Conservation (phyloP, 176 grass and related monocot species). For the Musa beccarii region DNA sequence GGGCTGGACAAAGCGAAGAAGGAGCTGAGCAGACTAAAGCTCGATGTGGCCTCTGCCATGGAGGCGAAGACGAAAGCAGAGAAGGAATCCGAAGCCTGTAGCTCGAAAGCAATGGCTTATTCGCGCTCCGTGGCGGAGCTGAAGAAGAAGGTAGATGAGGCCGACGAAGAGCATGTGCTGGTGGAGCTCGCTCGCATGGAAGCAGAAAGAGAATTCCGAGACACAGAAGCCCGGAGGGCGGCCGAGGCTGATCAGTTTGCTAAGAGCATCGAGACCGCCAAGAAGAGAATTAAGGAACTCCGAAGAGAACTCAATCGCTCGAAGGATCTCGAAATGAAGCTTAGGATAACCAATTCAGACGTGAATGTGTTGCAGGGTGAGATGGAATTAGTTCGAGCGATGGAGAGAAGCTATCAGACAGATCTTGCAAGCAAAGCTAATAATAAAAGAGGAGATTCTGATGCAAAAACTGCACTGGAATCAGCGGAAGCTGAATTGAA, state of each 20-base stretch:
- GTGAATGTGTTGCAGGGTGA: constrained; percentile 58
- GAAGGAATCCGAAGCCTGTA: constrained; percentile 56
- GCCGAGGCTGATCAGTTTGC: constrained; percentile 38
- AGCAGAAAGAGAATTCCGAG: constrained; percentile 67
- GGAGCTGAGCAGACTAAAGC: constrained; percentile 52
- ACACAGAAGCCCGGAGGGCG: constrained; percentile 47
- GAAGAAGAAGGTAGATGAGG: constrained; percentile 53
- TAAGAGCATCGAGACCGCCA: constrained; percentile 37
- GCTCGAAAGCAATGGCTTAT: constrained; percentile 35
- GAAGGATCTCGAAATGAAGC: constrained; percentile 47
- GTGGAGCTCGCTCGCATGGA: constrained; percentile 95
- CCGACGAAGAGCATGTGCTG: constrained; percentile 87
- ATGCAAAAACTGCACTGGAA: constrained; percentile 22
- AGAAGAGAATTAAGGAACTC: constrained; percentile 37
- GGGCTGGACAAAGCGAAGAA: constrained; percentile 50
- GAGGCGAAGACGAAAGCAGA: constrained; percentile 66
- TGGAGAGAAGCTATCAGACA: constrained; percentile 34
- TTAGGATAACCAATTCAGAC: constrained; percentile 52
- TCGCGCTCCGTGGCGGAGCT: constrained; percentile 46
- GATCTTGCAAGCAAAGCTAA: not conserved
- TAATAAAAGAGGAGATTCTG: constrained; percentile 24
- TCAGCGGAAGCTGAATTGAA: constrained; percentile 40
- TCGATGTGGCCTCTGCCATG: constrained; percentile 35
- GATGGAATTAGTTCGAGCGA: constrained; percentile 82
- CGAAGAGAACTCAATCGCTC: constrained; percentile 28